A percentile compares a stretch with the other conserved stretches of the same genome.
phyloP scores from a whole-genome alignment of 108 stramenopile genomes.

The Schizochytrium sp. region DNA sequence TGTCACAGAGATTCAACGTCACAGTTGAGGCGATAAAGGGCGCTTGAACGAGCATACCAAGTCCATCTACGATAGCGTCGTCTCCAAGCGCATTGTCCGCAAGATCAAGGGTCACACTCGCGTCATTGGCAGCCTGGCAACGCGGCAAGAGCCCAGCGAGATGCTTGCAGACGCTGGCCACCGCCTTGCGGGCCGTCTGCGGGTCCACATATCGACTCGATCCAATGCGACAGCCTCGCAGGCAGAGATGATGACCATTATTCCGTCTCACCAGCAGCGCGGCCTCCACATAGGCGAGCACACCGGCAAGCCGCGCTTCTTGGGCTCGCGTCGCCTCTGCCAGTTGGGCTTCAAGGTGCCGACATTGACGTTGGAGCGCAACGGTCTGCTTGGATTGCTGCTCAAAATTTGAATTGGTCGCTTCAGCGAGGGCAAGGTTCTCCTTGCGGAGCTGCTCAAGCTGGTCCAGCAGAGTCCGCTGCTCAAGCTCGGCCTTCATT shows the following conservation, averaged over 20 bases:
- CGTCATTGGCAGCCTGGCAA: background rate
- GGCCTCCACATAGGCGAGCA: background rate
- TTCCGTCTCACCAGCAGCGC: background rate
- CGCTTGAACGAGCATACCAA: background rate
- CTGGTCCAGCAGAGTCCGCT: background rate
- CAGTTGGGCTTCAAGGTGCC: background rate
- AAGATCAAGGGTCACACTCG: background rate
- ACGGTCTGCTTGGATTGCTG: background rate
- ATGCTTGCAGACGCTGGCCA: background rate
- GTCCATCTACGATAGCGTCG: background rate
- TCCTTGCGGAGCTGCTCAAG: background rate
- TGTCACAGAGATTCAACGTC: background rate
- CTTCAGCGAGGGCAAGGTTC: background rate
- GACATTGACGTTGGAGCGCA: background rate
- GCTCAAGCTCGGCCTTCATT: slow-evolving; percentile 7
- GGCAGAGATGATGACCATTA: background rate
- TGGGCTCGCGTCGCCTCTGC: background rate
- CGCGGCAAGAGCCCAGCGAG: background rate
- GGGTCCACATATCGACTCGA: background rate
- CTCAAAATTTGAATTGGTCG: background rate
- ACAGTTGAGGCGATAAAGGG: background rate
- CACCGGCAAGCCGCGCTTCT: background rate
- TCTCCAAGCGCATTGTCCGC: background rate
- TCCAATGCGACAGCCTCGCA: background rate
- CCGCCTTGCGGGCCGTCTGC: background rate